Evolutionary conservation across 2,329 filamentous ascomycete genomes (phyloP), one percentile per base, ranked within the genome.

Genomic region (Rhynchosporium agropyri): DNA sequence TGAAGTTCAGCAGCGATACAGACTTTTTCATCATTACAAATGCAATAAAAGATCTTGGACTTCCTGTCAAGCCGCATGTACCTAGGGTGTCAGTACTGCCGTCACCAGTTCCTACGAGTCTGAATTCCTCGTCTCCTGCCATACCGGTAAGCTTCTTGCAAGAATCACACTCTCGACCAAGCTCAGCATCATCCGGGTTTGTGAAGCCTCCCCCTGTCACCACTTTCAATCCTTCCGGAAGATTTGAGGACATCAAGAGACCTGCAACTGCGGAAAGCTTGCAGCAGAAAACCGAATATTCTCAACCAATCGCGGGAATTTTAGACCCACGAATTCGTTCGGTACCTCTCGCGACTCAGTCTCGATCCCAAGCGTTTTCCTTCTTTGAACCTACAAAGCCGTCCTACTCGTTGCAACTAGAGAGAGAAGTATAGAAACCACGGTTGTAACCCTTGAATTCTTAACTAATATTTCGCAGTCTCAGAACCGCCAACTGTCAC

Each of bases 1-100:
- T 81, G 28, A 79, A 74, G 58, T 80, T 81, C 63, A 68, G 63
- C 15, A 75, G 72, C 4, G 69, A 74, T 9, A 57, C 68, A 31
- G 78, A 79, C 58, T 80, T 74, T 51, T 46, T 56, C 10, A 66
- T 58, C 58, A 65, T 65, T 42, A 13, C 68, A 15, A 74, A 62
- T 65, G 62, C 64, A 71, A 68, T 62, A 67, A 74, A 62, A 68
- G 69, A 59, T 67, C 74, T 71, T 67, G 80, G 61, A 60, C 62
- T 76, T 74, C 55, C 73, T 43, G 51, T 60, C 29, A 60, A 40
- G 45, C 13, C 56, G 15, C 28, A 42, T 8, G 31, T 15, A 20
- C 43, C 43, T n/a, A 46, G 20, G 7, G 20, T 46, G n/a, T 46
- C 4, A 10, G 58, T 42, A 3, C 48, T 7, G 43, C 36, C 38